These are phyloP conservation scores for Lophiotrema nucula DNA, from an alignment of 495 filamentous ascomycete genomes.

Conservation along the genomic window DNA sequence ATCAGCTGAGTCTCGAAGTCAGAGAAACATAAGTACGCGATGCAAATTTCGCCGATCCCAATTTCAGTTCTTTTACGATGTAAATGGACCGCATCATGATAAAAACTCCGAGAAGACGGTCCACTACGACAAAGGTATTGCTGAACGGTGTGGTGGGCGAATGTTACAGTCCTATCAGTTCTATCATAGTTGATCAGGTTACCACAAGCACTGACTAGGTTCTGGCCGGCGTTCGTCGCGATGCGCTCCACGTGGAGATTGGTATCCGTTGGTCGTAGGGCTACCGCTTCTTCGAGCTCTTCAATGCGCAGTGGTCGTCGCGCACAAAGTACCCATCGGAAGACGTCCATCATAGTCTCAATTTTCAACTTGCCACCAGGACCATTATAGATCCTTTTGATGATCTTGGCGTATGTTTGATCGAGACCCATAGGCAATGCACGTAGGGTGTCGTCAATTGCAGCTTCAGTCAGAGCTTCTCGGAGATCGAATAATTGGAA, in stretches of 20 bases:
- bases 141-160: slow-evolving; percentile 34
- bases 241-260: slow-evolving; percentile 11
- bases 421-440: slow-evolving; percentile 27
- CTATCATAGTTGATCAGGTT: slow-evolving; percentile 27
- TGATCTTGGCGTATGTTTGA: slow-evolving; percentile 28
- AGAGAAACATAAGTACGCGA: slow-evolving; percentile 11
- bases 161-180: slow-evolving; percentile 25
- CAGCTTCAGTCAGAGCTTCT: slow-evolving; percentile 20
- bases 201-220: slow-evolving; percentile 23
- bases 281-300: slow-evolving; percentile 34
- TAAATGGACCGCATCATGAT: slow-evolving; percentile 7
- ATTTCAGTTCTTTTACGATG: background rate
- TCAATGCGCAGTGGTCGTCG: slow-evolving; percentile 26
- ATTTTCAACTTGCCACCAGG: slow-evolving; percentile 3
- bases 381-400: slow-evolving; percentile 11
- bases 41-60: slow-evolving; percentile 6
- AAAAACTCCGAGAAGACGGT: background rate
- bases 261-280: slow-evolving; percentile 14
- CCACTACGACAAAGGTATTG: slow-evolving; percentile 18
- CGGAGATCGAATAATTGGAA: slow-evolving; percentile 34
- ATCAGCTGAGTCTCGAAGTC: slow-evolving; percentile 12
- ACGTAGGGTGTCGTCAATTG: slow-evolving; percentile 14
- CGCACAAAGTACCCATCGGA: slow-evolving; percentile 25
- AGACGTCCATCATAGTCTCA: slow-evolving; percentile 16
- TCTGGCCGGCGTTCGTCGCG: background rate